phyloP scores from a whole-genome alignment of 306 rosid species.

The Senna siamea region DNA sequence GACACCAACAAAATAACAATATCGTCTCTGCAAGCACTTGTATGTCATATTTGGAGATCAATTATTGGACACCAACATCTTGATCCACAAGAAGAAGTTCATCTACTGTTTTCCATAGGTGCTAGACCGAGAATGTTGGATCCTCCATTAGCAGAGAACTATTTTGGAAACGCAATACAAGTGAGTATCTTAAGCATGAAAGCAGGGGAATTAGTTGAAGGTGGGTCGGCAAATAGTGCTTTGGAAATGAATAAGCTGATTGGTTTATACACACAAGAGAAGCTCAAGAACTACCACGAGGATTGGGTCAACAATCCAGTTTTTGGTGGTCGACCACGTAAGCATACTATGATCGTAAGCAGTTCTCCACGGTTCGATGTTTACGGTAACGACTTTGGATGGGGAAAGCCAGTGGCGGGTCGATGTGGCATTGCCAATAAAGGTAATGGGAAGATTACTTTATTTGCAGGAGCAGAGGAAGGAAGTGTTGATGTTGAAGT shows the following conservation, averaged over 20 bases:
- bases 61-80: slow-evolving; percentile 15
- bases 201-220: slow-evolving; percentile 37
- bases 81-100: slow-evolving; percentile 4
- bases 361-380: slow-evolving; percentile 37
- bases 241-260: slow-evolving; percentile 45
- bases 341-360: neutral
- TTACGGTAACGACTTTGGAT: slow-evolving; percentile 41
- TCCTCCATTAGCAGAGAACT: slow-evolving; percentile 30
- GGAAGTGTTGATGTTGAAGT: slow-evolving; percentile 52
- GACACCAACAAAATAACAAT: slow-evolving; percentile 12
- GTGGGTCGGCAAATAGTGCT: slow-evolving; percentile 42
- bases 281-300: neutral
- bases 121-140: slow-evolving; percentile 36
- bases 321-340: too few relatives aligned
- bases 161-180: slow-evolving; percentile 40
- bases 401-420: slow-evolving; percentile 49
- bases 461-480: slow-evolving; percentile 47
- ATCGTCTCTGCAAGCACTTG: slow-evolving; percentile 54
- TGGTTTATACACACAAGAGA: slow-evolving; percentile 26
- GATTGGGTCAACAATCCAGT: slow-evolving; percentile 34
- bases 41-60: slow-evolving; percentile 45
- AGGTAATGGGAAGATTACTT: slow-evolving; percentile 35
- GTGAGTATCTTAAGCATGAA: slow-evolving; percentile 3
- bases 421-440: slow-evolving; percentile 45
- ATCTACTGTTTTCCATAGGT: neutral